Conservation (phyloP, 2,329 filamentous ascomycete species). For the Penicillium frequentans region DNA sequence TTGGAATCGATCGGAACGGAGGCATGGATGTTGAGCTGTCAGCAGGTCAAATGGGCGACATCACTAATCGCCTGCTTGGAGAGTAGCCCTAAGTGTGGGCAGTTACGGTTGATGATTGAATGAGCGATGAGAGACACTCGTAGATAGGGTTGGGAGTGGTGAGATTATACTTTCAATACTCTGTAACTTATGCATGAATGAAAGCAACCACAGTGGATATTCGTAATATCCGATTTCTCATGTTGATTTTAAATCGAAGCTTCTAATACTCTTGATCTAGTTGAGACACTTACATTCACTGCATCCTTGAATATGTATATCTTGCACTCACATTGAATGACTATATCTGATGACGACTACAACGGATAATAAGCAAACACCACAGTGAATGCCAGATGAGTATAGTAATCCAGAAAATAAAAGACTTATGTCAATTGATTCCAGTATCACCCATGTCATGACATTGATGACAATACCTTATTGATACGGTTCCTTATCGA, state of each 20-base stretch:
- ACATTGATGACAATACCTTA: background rate
- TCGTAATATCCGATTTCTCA: too few relatives aligned
- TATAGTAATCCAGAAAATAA: too few relatives aligned
- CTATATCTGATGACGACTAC: too few relatives aligned
- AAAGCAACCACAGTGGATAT: background rate
- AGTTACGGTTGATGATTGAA: background rate
- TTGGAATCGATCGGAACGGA: constrained; percentile 75
- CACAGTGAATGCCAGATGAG: too few relatives aligned
- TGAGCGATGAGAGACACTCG: background rate
- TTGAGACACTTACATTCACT: too few relatives aligned
- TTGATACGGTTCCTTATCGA: background rate
- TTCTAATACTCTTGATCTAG: too few relatives aligned
- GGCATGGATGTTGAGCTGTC: constrained; percentile 85
- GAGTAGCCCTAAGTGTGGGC: constrained; percentile 47
- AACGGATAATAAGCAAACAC: too few relatives aligned
- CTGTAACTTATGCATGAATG: background rate
- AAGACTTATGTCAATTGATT: too few relatives aligned
- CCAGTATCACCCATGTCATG: background rate
- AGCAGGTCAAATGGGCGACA: constrained; percentile 85
- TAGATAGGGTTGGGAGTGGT: background rate
- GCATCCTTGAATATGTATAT: too few relatives aligned
- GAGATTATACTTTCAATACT: background rate
- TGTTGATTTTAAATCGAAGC: too few relatives aligned
- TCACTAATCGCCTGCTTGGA: constrained; percentile 80
- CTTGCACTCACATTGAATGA: too few relatives aligned